Conservation (phyloP, 2,329 filamentous ascomycete species). For the Metarhizium humberi region DNA sequence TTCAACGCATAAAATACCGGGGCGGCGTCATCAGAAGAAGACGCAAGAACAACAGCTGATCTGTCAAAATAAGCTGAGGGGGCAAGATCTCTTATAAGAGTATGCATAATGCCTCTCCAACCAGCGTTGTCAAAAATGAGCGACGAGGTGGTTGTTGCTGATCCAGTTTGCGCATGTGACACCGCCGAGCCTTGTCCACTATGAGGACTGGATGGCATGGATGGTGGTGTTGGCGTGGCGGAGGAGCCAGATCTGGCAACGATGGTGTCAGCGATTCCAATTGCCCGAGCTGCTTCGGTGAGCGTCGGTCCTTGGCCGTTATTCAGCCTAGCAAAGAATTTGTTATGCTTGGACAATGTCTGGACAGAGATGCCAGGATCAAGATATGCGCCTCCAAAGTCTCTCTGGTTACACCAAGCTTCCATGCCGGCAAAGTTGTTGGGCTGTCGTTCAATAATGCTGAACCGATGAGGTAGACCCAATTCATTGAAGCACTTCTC, state of each 20-base stretch:
- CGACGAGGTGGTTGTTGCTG: constrained; percentile 36
- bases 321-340: constrained; percentile 41
- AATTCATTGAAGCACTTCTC: constrained; percentile 77
- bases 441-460: constrained; percentile 61
- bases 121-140: constrained; percentile 74
- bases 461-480: constrained; percentile 75
- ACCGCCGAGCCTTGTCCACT: constrained; percentile 18
- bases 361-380: constrained; percentile 59
- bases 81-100: constrained; percentile 70
- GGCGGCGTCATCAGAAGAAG: constrained; percentile 64
- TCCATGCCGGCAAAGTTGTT: constrained; percentile 59
- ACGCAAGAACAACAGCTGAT: constrained; percentile 66
- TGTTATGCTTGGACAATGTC: constrained; percentile 47
- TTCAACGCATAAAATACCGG: constrained; percentile 71
- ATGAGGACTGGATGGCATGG: constrained; percentile 38
- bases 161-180: constrained; percentile 19
- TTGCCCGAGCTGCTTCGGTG: constrained; percentile 68
- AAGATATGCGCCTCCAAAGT: constrained; percentile 76
- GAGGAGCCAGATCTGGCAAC: constrained; percentile 45
- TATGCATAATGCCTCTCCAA: constrained; percentile 79
- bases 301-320: constrained; percentile 46
- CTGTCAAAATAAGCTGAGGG: constrained; percentile 72
- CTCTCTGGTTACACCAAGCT: constrained; percentile 59
- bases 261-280: constrained; percentile 76
- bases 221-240: constrained; percentile 34